Conservation (phyloP, 2,329 filamentous ascomycete species). For the Aureobasidium uvarum region DNA sequence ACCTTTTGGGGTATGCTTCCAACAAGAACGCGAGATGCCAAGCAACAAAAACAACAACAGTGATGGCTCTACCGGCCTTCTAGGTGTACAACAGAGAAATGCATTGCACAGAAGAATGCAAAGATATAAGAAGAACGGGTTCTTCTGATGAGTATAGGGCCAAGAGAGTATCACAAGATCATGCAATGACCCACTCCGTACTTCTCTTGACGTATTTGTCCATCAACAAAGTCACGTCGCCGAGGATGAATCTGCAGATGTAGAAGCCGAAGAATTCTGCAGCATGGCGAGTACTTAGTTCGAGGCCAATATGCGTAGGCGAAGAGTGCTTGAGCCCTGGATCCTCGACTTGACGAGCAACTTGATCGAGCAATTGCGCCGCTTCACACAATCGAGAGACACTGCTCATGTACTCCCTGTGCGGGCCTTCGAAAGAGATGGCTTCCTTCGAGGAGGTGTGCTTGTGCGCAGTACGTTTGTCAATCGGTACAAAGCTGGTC, state of each 20-base stretch:
- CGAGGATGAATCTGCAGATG: constrained; percentile 89
- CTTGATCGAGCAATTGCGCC: constrained; percentile 89
- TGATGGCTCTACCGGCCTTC: background rate
- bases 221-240: constrained; percentile 77
- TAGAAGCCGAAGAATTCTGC: constrained; percentile 98
- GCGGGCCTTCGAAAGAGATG: constrained; percentile 70
- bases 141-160: too few relatives aligned
- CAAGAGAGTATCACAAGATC: constrained; percentile 27
- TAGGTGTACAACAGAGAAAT: background rate
- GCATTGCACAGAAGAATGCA: background rate
- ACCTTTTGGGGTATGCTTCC: constrained; percentile 13
- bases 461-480: constrained; percentile 56
- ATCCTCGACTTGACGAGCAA: constrained; percentile 93
- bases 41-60: background rate
- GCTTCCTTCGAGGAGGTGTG: constrained; percentile 48
- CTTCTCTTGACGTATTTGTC: constrained; percentile 98
- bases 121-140: background rate
- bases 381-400: constrained; percentile 90
- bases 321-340: constrained; percentile 88
- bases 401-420: constrained; percentile 87
- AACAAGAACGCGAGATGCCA: background rate
- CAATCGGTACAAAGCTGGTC: constrained; percentile 67
- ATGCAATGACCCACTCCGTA: constrained; percentile 83
- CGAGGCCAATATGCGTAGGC: constrained; percentile 90
- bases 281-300: constrained; percentile 87